phyloP scores from a whole-genome alignment of 2,329 filamentous ascomycete species.

The Ceratocystis huliohia region DNA sequence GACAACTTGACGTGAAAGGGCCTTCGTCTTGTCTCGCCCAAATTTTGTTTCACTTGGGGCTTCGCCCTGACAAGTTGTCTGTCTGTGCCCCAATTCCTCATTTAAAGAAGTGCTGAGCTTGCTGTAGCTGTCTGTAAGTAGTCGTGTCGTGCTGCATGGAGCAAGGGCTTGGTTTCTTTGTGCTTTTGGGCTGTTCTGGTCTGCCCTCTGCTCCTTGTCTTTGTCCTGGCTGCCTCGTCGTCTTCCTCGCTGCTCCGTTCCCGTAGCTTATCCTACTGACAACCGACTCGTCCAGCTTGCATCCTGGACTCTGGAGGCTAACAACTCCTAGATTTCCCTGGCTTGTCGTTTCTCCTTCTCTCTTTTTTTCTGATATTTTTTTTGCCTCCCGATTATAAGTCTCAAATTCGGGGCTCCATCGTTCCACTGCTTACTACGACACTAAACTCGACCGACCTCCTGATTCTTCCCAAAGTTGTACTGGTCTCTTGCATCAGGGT shows the following conservation, averaged over 20 bases:
- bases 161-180: too few species aligned
- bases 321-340: background rate
- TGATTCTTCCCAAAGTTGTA: background rate
- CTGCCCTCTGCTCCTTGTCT: background rate
- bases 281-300: background rate
- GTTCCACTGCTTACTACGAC: background rate
- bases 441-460: background rate
- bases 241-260: background rate
- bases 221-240: too few species aligned
- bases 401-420: background rate
- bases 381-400: background rate
- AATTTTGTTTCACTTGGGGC: slow-evolving; percentile 5
- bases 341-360: background rate
- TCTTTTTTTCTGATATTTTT: background rate
- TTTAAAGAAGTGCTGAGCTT: background rate
- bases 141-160: too few species aligned
- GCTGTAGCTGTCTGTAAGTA: background rate
- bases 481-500: background rate
- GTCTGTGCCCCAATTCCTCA: slow-evolving; percentile 4
- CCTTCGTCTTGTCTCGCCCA: slow-evolving; percentile 8
- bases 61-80: slow-evolving; percentile 5
- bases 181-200: too few species aligned
- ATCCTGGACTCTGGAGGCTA: background rate
- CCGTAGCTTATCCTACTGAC: too few species aligned
- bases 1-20: background rate